Conservation (phyloP, 75 land plant genomes). For the Cupressus sempervirens region DNA sequence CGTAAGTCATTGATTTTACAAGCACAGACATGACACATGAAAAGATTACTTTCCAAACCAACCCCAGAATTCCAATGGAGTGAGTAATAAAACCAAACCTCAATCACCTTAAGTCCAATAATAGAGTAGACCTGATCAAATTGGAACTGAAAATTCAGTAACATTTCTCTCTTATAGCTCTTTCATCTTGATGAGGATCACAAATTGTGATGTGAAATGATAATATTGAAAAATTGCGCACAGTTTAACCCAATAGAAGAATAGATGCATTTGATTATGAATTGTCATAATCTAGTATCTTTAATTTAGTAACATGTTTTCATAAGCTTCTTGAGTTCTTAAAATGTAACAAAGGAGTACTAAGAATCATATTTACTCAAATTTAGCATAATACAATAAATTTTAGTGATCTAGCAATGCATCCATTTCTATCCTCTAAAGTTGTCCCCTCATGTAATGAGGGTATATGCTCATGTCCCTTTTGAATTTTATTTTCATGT, state of each 20-base stretch:
- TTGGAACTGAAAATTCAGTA: neutral
- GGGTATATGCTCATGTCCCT: too few species aligned
- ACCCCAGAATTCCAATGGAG: neutral
- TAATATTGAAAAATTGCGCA: too few species aligned
- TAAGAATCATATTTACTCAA: neutral
- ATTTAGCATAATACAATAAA: neutral
- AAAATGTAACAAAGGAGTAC: neutral
- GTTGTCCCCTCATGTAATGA: too few species aligned
- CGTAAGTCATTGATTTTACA: too few species aligned
- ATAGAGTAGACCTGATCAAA: neutral
- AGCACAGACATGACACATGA: neutral
- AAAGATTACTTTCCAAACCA: neutral
- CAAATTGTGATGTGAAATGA: too few species aligned
- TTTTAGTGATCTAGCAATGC: too few species aligned
- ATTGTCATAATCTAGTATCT: too few species aligned
- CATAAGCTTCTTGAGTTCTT: neutral
- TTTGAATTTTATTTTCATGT: too few species aligned
- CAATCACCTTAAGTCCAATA: neutral
- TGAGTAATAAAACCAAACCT: neutral
- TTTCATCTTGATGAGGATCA: too few species aligned
- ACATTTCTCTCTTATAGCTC: neutral
- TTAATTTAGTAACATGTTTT: neutral
- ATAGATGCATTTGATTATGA: too few species aligned
- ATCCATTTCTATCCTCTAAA: too few species aligned
- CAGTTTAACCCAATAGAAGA: too few species aligned